Evolutionary conservation across 495 filamentous ascomycete genomes (phyloP), one percentile per base, ranked within the genome.

Genomic region (Xylaria cubensis): DNA sequence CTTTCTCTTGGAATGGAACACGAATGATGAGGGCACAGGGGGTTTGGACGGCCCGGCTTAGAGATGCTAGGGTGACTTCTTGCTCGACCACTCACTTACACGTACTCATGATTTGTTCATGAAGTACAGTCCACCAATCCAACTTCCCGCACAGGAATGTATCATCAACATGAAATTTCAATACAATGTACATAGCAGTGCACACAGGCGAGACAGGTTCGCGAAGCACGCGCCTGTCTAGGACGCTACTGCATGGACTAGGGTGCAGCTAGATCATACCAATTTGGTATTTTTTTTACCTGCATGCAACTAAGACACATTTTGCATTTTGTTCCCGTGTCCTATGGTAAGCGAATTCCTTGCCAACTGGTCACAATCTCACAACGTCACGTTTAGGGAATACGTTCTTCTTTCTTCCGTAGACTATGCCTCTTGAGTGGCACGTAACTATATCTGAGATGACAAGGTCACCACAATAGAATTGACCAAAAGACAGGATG

Each of bases 161-260:
- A 39, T 59, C 56, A 6, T 61, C 61, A 64, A 64, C 10, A 44
- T 29, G 21, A 13, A 44, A 64, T 39, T 34, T 64, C n/a, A 29
- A 44, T 29, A 8, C 36, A 44, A 17, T 36, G 39, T 17, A 44
- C 61, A 36, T 62, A 29, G 59, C 19, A 62, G 7, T 24, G 34
- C 9, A 24, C 34, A n/a, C 39, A 44, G 34, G 34, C 34, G 6
- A 36, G 34, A 36, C 34, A 36, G 39, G 48, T 67, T 67, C 48
- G 65, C 34, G 65, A 67, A 15, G 65, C 65, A 67, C 65, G 50
- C 65, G 32, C 50, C 44, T 50, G 46, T 50, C 36, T 5, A 64
- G 17, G 9, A 13, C n/a, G 13, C 39, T 64, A 41, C 36, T 64
- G 61, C 63, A 65, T 3, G 63, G 42, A 44, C 63, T 29, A 67